Conservation (phyloP, 305 asterid species). For the Fraxinus sp. region DNA sequence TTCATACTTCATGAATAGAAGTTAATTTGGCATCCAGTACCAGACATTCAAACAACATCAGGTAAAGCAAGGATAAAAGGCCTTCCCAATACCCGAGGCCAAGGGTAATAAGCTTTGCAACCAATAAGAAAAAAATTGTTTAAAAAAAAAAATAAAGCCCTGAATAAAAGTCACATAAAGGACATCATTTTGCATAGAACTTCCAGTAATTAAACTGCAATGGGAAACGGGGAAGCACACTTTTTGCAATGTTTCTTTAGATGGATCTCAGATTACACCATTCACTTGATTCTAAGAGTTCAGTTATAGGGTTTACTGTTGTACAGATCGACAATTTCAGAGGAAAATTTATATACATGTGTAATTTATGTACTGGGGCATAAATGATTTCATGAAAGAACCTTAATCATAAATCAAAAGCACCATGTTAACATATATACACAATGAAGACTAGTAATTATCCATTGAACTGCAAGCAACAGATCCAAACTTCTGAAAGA, state of each 20-base stretch:
- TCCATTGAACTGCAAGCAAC: constrained; percentile 10
- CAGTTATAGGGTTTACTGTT: neutral
- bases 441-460: neutral
- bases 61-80: neutral
- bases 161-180: neutral
- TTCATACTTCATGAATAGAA: neutral
- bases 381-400: neutral
- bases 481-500: constrained; percentile 3
- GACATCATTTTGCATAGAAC: neutral
- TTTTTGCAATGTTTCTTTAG: neutral
- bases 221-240: neutral
- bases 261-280: neutral
- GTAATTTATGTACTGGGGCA: neutral
- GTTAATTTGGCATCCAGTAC: neutral
- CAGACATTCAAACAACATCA: neutral
- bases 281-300: neutral
- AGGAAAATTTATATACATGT: neutral
- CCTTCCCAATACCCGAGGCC: neutral
- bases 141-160: neutral
- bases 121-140: neutral
- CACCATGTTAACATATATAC: constrained; percentile 1
- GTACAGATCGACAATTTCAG: neutral
- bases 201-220: neutral
- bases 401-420: neutral
- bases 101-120: neutral